phyloP scores from a whole-genome alignment of 768 basidiomycete species.

The Panaeolus cyanescens region DNA sequence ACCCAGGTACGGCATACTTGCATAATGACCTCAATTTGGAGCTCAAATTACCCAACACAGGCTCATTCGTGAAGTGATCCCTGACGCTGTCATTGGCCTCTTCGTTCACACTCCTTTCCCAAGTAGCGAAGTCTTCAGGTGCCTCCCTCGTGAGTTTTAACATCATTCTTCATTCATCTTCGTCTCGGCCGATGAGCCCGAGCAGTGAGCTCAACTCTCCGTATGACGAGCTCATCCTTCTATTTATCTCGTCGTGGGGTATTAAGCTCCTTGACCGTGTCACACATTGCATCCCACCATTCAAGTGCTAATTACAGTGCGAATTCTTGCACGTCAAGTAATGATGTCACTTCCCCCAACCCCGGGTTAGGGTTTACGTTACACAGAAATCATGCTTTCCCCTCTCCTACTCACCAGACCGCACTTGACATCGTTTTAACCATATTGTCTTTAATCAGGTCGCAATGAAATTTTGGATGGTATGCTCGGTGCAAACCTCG shows the following conservation, averaged over 20 bases:
- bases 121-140: conserved; percentile 93
- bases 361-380: not conserved
- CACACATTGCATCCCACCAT: not conserved
- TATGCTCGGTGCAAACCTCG: conserved; percentile 95
- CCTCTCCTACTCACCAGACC: not conserved
- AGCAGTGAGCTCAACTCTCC: not conserved
- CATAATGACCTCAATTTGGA: not conserved
- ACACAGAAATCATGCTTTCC: not conserved
- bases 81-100: conserved; percentile 77
- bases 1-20: conserved; percentile 47
- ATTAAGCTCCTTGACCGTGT: not conserved
- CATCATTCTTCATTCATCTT: not conserved
- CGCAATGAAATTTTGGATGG: conserved; percentile 95
- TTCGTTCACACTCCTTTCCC: conserved; percentile 99
- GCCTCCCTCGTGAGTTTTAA: conserved; percentile 72
- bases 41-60: conserved; percentile 27
- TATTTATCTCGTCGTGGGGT: too few species aligned
- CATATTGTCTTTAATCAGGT: conserved; percentile 35
- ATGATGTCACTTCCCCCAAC: not conserved
- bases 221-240: too few species aligned
- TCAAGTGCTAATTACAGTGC: not conserved
- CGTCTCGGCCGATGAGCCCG: not conserved
- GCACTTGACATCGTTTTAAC: not conserved
- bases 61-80: conserved; percentile 72
- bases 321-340: not conserved